A percentile compares a stretch with the other conserved stretches of the same genome.
These are phyloP conservation scores for Alternaria sp. DNA, from an alignment of 2,329 filamentous ascomycete genomes.

Conservation along the genomic window DNA sequence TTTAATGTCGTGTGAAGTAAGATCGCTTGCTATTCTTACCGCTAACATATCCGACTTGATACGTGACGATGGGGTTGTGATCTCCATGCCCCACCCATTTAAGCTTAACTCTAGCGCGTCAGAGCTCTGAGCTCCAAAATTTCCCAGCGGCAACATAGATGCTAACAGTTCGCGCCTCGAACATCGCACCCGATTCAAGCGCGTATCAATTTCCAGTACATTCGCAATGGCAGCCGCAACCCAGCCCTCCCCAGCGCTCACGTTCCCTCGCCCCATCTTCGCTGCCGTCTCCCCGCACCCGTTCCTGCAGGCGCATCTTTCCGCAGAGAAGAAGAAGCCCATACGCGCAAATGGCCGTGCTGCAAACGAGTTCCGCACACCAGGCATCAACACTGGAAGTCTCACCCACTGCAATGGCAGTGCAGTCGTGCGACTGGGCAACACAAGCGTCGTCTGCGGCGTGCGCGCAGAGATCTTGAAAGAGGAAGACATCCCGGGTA, in stretches of 20 bases:
- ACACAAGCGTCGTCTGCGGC: conserved; percentile 94
- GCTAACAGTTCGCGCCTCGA: neutral
- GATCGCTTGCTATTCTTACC: neutral
- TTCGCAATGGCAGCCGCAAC: conserved; percentile 31
- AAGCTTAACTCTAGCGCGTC: conserved; percentile 28
- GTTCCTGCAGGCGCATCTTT: conserved; percentile 88
- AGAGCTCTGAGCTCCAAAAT: conserved; percentile 37
- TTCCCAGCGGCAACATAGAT: conserved; percentile 16
- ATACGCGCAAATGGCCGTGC: conserved; percentile 82
- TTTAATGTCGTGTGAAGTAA: neutral
- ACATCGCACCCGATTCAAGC: neutral
- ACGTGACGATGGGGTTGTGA: conserved; percentile 1
- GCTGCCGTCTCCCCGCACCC: conserved; percentile 88
- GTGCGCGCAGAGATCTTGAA: conserved; percentile 85
- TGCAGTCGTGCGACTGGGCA: conserved; percentile 83
- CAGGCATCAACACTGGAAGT: conserved; percentile 81
- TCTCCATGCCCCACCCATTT: conserved; percentile 13
- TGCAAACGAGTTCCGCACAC: conserved; percentile 70
- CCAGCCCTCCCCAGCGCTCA: conserved; percentile 43
- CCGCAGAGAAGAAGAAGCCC: conserved; percentile 63
- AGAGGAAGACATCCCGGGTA: conserved; percentile 74
- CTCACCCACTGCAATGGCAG: conserved; percentile 90
- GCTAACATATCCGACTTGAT: neutral
- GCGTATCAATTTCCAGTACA: neutral
- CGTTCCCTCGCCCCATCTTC: conserved; percentile 73